These are phyloP conservation scores for Piper betle DNA, from an alignment of 164 flowering plant genomes.

Conservation along the genomic window DNA sequence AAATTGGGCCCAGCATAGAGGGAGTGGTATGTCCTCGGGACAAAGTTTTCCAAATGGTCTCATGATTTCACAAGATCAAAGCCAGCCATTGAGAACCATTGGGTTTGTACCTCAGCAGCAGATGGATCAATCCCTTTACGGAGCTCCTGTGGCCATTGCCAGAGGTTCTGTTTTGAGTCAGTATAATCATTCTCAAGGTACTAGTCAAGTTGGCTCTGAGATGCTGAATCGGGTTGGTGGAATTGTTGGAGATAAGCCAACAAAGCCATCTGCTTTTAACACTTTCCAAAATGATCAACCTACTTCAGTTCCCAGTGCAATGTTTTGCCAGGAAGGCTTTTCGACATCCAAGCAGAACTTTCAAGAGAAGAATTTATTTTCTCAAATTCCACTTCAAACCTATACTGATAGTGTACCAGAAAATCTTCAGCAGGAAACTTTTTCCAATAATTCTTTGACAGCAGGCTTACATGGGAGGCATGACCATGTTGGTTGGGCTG, in stretches of 20 bases:
- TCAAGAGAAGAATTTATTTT: constrained; percentile 30
- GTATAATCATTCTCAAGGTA: constrained; percentile 34
- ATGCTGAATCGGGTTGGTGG: constrained; percentile 19
- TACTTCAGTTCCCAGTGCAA: constrained; percentile 23
- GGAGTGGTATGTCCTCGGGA: constrained; percentile 19
- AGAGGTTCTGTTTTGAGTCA: constrained; percentile 27
- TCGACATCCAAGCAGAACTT: constrained; percentile 26
- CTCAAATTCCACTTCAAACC: constrained; percentile 23
- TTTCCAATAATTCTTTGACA: constrained; percentile 19
- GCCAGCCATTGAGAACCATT: constrained; percentile 27
- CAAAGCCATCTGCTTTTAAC: constrained; percentile 26
- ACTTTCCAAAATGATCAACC: constrained; percentile 32
- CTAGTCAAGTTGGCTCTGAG: constrained; percentile 25
- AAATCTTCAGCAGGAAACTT: constrained; percentile 21
- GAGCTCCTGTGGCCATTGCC: constrained; percentile 31
- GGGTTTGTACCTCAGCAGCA: constrained; percentile 34
- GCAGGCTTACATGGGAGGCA: constrained; percentile 29
- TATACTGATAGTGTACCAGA: constrained; percentile 17
- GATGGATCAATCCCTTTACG: constrained; percentile 49
- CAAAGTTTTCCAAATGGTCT: constrained; percentile 38
- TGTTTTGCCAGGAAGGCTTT: constrained; percentile 19
- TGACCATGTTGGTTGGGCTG: constrained; percentile 28
- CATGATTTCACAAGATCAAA: constrained; percentile 29
- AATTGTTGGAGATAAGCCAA: constrained; percentile 26
- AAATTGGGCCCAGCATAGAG: constrained; percentile 34